Evolutionary conservation across 2,329 filamentous ascomycete species (phyloP).

Genomic region (Mycogone perniciosa): DNA sequence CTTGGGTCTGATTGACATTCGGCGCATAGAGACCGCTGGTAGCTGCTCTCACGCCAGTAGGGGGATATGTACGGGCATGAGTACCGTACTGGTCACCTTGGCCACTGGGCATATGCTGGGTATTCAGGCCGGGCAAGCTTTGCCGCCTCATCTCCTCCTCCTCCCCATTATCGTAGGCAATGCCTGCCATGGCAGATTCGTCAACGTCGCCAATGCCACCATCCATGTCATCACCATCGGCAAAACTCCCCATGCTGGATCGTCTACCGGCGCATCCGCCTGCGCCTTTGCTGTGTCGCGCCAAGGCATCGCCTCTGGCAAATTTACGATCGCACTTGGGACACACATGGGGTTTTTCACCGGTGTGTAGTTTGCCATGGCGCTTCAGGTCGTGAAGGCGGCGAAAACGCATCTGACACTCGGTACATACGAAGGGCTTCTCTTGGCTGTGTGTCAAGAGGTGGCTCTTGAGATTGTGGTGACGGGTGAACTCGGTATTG

Average conservation of each 20-base stretch:
- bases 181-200: conserved; percentile 50
- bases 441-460: conserved; percentile 96
- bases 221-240: conserved; percentile 67
- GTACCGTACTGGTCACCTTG: conserved; percentile 44
- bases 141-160: conserved; percentile 59
- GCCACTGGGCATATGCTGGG: conserved; percentile 56
- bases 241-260: conserved; percentile 78
- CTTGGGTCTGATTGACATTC: conserved; percentile 47
- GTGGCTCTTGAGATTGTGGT: conserved; percentile 97
- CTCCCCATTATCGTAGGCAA: conserved; percentile 51
- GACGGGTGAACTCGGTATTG: conserved; percentile 91
- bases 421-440: conserved; percentile 90
- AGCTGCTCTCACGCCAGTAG: conserved; percentile 49
- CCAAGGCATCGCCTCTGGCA: conserved; percentile 88
- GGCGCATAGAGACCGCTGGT: conserved; percentile 57
- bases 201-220: conserved; percentile 44
- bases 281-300: conserved; percentile 89
- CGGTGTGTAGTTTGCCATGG: conserved; percentile 93
- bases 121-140: conserved; percentile 70
- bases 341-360: conserved; percentile 91
- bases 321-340: conserved; percentile 93
- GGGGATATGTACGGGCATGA: conserved; percentile 75
- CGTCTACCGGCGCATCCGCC: conserved; percentile 90
- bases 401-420: conserved; percentile 88
- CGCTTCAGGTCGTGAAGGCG: conserved; percentile 92